A percentile compares a stretch with the other conserved stretches of the same genome.
phyloP scores from a whole-genome alignment of 2,329 filamentous ascomycete genomes.

The Torrubiellomyces zombiae region DNA sequence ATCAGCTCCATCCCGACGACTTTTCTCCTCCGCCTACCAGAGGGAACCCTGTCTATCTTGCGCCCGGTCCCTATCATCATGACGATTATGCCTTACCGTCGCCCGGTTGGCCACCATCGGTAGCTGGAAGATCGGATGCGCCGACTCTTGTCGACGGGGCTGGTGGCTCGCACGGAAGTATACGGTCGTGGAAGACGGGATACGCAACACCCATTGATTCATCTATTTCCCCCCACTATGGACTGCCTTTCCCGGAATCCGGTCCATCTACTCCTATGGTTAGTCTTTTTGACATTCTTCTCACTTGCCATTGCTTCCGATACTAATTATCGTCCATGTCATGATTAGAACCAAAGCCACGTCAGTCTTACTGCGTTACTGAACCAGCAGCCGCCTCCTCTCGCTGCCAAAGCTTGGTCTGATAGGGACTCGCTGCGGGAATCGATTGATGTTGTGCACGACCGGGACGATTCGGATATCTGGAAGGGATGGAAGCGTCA shows the following conservation, averaged over 20 bases:
- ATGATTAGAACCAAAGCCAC: constrained; percentile 22
- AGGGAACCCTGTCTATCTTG: constrained; percentile 1
- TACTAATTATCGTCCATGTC: constrained; percentile 3
- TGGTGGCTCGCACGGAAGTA: constrained; percentile 9
- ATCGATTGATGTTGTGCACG: constrained; percentile 21
- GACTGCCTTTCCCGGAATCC: constrained; percentile 5
- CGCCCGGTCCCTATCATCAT: constrained; percentile 1
- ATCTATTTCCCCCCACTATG: constrained; percentile 3
- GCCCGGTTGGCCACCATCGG: constrained; percentile 7
- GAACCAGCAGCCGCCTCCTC: constrained; percentile 13
- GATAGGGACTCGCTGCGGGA: constrained; percentile 12
- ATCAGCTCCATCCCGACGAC: constrained; percentile 10
- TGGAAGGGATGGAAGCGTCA: constrained; percentile 27
- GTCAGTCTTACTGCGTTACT: constrained; percentile 23
- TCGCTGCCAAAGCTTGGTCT: constrained; percentile 16
- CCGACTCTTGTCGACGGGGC: constrained; percentile 14
- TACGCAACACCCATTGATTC: constrained; percentile 6
- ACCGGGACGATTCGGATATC: constrained; percentile 25
- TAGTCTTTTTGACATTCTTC: neutral
- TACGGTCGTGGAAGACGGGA: constrained; percentile 9
- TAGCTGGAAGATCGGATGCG: constrained; percentile 10
- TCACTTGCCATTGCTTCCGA: constrained; percentile 1
- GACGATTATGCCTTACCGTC: constrained; percentile 5
- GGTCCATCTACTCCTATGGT: constrained; percentile 7
- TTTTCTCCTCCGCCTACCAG: constrained; percentile 1